These are phyloP conservation scores for Lasiodiplodia sp. DNA, from an alignment of 2,329 filamentous ascomycete species.

Conservation along the genomic window DNA sequence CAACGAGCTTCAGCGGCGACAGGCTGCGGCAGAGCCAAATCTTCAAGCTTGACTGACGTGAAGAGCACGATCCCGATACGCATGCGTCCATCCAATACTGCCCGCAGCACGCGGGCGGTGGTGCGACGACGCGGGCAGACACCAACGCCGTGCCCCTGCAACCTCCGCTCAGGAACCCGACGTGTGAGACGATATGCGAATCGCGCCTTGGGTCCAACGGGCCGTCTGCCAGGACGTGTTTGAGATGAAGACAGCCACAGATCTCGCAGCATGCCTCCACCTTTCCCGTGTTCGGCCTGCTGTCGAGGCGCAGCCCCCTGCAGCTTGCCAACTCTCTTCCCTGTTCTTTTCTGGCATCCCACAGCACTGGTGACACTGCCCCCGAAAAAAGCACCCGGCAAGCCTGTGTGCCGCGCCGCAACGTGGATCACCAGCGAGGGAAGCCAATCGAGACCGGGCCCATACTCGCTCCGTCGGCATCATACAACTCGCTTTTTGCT, in stretches of 20 bases:
- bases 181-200: neutral
- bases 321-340: conserved; percentile 1
- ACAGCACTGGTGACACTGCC: conserved; percentile 23
- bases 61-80: conserved; percentile 14
- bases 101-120: neutral
- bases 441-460: conserved; percentile 5
- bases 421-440: conserved; percentile 25
- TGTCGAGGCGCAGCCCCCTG: neutral
- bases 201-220: neutral
- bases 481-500: conserved; percentile 1
- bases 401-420: neutral
- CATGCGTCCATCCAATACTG: conserved; percentile 5
- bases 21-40: neutral
- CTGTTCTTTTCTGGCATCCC: conserved; percentile 10
- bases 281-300: neutral
- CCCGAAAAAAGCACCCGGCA: conserved; percentile 9
- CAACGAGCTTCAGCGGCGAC: neutral
- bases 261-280: conserved; percentile 9
- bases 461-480: neutral
- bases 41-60: conserved; percentile 18
- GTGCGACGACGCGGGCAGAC: conserved; percentile 1
- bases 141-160: neutral
- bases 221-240: neutral
- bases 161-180: conserved; percentile 6
- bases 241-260: conserved; percentile 21